Evolutionary conservation across 208 protist species (phyloP), one percentile per base, ranked within the genome.

Genomic region (Wallacemonas sp.): DNA sequence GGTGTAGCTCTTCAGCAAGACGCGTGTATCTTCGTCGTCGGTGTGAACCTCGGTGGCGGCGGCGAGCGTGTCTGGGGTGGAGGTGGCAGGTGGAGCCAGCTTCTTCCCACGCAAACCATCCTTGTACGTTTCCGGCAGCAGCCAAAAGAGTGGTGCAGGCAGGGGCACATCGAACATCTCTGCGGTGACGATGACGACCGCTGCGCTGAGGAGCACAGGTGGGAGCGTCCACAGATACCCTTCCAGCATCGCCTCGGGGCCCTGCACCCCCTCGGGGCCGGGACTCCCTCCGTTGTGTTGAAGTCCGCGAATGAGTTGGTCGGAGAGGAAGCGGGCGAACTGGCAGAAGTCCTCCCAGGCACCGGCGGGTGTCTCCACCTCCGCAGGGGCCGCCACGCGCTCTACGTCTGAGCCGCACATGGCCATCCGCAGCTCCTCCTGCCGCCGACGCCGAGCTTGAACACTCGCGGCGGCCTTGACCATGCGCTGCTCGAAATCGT

Each of bases 171-270:
- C 13, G 5, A 76, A 37, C 45, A 73, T 55, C 67, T 85, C 75
- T 26, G 85, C 81, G 3, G 78, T 75, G 1, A 71, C 66, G 13
- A 73, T 73, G 10, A 88, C 39, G 46, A 85, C 70, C 17, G 79
- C 81, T 13, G 77, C 38, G 17, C 63, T 81, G 19, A 87, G 55
- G 17, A 78, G 44, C 13, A 73, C 54, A 0, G 70, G 80, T 1
- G 68, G 48, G 42, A 76, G 39, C 12, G 66, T 61, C 41, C 77
- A 69, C 15, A 75, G 44, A 34, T 41, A 26, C 38, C 48, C 9
- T 45, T 61, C 53, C 34, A 54, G 10, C 0, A n/a, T 29, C 6
- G 53, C 53, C 54, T 57, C 27, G 21, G 50, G 36, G 39, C 24
- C 3, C 13, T 19, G 13, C 10, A 6, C 53, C 41, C 19, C 61